Evolutionary conservation across 768 basidiomycete species (phyloP).

Genomic region (Lactarius trivialis): DNA sequence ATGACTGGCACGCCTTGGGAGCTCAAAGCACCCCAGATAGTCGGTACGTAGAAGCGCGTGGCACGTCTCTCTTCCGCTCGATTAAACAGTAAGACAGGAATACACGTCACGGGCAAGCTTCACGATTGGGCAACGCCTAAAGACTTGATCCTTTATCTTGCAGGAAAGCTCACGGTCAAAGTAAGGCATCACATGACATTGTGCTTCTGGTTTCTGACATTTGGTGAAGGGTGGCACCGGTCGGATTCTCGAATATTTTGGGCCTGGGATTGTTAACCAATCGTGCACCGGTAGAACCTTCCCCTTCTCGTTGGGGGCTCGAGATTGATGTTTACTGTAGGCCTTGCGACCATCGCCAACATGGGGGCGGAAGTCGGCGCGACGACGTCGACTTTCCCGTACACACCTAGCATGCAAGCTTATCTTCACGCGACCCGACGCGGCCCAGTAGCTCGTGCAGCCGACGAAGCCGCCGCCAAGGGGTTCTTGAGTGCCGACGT

Average conservation of each 20-base stretch:
- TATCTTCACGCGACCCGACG: constrained; percentile 91
- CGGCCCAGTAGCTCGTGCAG: constrained; percentile 75
- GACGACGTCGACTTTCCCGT: constrained; percentile 98
- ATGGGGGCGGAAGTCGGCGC: constrained; percentile 99
- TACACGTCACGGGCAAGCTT: constrained; percentile 83
- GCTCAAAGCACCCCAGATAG: constrained; percentile 81
- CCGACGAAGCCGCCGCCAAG: constrained; percentile 69
- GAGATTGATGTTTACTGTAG: constrained; percentile 31
- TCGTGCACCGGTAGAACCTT: constrained; percentile 76
- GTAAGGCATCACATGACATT: constrained; percentile 39
- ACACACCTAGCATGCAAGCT: constrained; percentile 80
- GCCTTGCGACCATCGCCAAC: constrained; percentile 92
- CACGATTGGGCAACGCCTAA: constrained; percentile 93
- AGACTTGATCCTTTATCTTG: constrained; percentile 90
- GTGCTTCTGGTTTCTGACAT: background rate
- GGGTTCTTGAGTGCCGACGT: constrained; percentile 82
- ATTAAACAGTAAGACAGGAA: constrained; percentile 40
- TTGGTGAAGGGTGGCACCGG: constrained; percentile 85
- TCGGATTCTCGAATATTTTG: constrained; percentile 93
- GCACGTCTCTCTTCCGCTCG: background rate
- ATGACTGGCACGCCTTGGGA: constrained; percentile 99
- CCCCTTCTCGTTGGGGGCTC: background rate
- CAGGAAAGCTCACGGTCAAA: constrained; percentile 88
- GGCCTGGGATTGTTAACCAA: constrained; percentile 80
- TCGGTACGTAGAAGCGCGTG: constrained; percentile 43